phyloP scores from a whole-genome alignment of 2,329 filamentous ascomycete species.

The Aspergillus ruber region DNA sequence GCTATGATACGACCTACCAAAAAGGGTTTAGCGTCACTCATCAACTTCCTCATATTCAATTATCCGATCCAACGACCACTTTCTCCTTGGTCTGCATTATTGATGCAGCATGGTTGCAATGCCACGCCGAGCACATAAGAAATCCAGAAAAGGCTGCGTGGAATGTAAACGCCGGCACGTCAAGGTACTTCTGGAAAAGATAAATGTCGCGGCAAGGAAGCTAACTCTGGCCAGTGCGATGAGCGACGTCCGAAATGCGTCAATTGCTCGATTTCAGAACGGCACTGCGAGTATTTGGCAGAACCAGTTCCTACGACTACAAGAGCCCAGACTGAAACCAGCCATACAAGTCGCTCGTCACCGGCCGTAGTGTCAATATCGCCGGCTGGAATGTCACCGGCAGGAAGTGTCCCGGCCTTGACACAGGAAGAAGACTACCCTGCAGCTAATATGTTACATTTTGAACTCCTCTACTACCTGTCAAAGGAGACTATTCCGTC shows the following conservation, averaged over 20 bases:
- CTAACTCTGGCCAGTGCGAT: slow-evolving; percentile 22
- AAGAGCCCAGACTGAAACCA: background rate
- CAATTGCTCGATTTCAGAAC: slow-evolving; percentile 23
- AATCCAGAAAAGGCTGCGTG: slow-evolving; percentile 33
- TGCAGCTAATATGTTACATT: slow-evolving; percentile 23
- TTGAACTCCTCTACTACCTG: slow-evolving; percentile 22
- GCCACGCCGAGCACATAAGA: slow-evolving; percentile 27
- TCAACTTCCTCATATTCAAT: no score
- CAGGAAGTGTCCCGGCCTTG: slow-evolving; percentile 2
- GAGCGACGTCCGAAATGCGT: slow-evolving; percentile 26
- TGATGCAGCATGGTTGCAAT: background rate
- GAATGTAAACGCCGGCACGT: slow-evolving; percentile 35
- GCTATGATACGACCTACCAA: no score
- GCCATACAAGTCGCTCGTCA: background rate
- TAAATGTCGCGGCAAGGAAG: background rate
- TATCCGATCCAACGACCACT: no score
- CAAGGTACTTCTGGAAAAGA: slow-evolving; percentile 17
- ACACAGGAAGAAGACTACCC: no score
- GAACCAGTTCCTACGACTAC: background rate
- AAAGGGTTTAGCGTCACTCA: no score
- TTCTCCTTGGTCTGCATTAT: background rate
- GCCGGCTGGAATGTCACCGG: background rate
- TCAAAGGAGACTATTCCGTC: slow-evolving; percentile 7
- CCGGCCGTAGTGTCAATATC: background rate
- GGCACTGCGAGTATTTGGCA: slow-evolving; percentile 12